Evolutionary conservation across 306 rosid species (phyloP).

Genomic region (Sophora flavescens): DNA sequence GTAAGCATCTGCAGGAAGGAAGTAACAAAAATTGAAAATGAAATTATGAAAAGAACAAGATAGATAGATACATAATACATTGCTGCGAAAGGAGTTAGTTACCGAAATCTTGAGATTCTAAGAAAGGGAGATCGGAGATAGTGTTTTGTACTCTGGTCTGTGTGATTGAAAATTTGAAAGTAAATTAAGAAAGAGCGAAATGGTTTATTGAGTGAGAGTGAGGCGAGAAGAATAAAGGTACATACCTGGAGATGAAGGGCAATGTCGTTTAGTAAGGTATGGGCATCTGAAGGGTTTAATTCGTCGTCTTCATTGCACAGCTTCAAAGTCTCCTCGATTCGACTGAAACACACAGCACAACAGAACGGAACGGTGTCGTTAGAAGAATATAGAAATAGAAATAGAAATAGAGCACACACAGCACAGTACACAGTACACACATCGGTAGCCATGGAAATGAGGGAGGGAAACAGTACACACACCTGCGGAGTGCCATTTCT

Average conservation of each 20-base stretch:
- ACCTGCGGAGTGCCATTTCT: too few relatives aligned
- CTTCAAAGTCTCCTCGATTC: slow-evolving; percentile 57
- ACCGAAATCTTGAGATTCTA: slow-evolving; percentile 57
- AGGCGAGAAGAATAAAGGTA: too few relatives aligned
- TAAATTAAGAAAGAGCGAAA: background rate
- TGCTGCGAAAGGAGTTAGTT: too few relatives aligned
- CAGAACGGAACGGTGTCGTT: background rate
- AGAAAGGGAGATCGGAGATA: slow-evolving; percentile 55
- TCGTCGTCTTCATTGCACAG: slow-evolving; percentile 47
- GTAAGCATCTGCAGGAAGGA: slow-evolving; percentile 56
- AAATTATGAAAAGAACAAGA: background rate
- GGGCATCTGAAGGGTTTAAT: slow-evolving; percentile 46
- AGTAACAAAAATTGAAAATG: background rate
- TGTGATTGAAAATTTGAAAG: slow-evolving; percentile 17
- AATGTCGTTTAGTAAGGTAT: slow-evolving; percentile 54
- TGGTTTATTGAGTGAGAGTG: background rate
- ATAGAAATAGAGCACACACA: background rate
- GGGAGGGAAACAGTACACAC: too few relatives aligned
- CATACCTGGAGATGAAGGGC: slow-evolving; percentile 63
- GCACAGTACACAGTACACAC: too few relatives aligned
- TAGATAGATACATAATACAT: too few relatives aligned
- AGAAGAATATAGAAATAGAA: background rate
- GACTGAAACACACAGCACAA: slow-evolving; percentile 49
- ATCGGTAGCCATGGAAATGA: too few relatives aligned
- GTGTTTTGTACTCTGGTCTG: slow-evolving; percentile 65